phyloP scores from a whole-genome alignment of 306 rosid genomes.

The Quercus glauca region DNA sequence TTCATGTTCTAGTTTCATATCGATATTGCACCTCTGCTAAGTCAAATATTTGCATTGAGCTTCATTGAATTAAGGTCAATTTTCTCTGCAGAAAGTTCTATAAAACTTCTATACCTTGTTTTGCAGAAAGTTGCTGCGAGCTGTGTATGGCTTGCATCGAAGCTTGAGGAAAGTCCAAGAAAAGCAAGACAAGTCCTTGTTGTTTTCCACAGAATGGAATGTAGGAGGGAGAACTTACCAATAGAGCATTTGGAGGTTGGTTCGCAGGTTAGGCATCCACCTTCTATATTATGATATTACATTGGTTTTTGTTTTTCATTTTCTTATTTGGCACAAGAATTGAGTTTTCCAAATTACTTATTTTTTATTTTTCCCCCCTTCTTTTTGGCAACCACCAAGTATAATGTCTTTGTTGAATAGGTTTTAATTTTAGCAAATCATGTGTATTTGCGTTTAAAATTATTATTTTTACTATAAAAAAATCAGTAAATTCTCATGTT shows the following conservation, averaged over 20 bases:
- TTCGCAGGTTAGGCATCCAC: conserved; percentile 46
- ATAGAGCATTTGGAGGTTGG: too few species aligned
- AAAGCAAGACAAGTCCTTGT: too few species aligned
- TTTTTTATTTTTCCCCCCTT: neutral
- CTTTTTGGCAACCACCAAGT: neutral
- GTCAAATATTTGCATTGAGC: neutral
- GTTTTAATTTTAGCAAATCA: too few species aligned
- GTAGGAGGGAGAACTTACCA: too few species aligned
- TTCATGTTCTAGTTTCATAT: neutral
- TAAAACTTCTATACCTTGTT: neutral
- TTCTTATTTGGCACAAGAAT: neutral
- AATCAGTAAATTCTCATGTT: too few species aligned
- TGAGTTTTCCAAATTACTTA: neutral
- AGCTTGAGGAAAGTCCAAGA: conserved; percentile 44
- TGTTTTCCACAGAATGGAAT: too few species aligned
- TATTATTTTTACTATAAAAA: too few species aligned
- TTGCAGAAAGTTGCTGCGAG: conserved; percentile 96
- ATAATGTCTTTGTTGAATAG: neutral
- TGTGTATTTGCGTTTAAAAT: too few species aligned
- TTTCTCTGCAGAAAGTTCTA: neutral
- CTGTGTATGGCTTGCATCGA: conserved; percentile 95
- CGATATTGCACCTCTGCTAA: neutral
- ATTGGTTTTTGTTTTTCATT: neutral
- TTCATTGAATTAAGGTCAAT: neutral
- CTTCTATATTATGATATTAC: neutral